A percentile compares a stretch with the other conserved stretches of the same genome.
Conservation (phyloP, 2,329 filamentous ascomycete species). For the Ciborinia camelliae region DNA sequence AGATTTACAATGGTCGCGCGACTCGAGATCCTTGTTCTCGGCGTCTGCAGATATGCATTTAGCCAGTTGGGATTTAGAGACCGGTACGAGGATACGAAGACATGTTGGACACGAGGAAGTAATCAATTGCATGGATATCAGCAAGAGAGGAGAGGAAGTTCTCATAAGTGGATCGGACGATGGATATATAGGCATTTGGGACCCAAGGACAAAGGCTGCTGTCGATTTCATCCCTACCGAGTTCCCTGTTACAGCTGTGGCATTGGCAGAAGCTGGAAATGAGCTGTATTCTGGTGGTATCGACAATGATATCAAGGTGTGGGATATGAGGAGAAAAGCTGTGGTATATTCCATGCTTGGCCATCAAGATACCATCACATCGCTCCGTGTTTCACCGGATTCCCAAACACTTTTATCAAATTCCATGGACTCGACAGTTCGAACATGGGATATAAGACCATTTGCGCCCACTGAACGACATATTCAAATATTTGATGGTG, state of each 20-base stretch:
- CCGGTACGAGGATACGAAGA: slow-evolving; percentile 84
- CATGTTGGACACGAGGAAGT: slow-evolving; percentile 93
- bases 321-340: slow-evolving; percentile 91
- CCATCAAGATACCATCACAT: slow-evolving; percentile 89
- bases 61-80: slow-evolving; percentile 92
- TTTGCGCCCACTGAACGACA: slow-evolving; percentile 87
- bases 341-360: slow-evolving; percentile 84
- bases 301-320: slow-evolving; percentile 95
- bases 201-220: slow-evolving; percentile 85
- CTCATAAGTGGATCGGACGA: slow-evolving; percentile 91
- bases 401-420: slow-evolving; percentile 87
- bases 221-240: slow-evolving; percentile 86
- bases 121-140: slow-evolving; percentile 89
- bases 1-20: slow-evolving; percentile 94
- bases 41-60: slow-evolving; percentile 91
- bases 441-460: slow-evolving; percentile 93
- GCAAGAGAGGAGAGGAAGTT: slow-evolving; percentile 83
- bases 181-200: slow-evolving; percentile 92
- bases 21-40: slow-evolving; percentile 85
- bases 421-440: slow-evolving; percentile 87
- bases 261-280: slow-evolving; percentile 89
- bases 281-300: slow-evolving; percentile 94
- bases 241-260: slow-evolving; percentile 87
- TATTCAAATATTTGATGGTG: slow-evolving; percentile 89
- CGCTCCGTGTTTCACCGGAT: slow-evolving; percentile 86